These are phyloP conservation scores for Cyberlindnera euphorbiae DNA, from an alignment of 805 yeast genomes.

Conservation along the genomic window DNA sequence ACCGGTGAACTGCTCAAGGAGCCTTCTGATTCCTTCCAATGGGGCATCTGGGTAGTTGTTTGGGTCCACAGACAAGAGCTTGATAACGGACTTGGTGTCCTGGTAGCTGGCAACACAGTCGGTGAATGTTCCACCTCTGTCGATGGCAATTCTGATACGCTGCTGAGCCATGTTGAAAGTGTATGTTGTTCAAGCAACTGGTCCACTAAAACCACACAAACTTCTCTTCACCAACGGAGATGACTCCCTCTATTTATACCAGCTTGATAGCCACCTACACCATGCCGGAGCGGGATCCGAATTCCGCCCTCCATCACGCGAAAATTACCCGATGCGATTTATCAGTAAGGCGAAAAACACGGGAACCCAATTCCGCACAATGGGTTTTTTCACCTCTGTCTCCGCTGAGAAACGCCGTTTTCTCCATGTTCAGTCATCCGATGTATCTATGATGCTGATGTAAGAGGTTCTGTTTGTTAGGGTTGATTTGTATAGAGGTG, in stretches of 20 bases:
- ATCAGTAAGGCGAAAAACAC: background rate
- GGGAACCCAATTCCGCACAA: constrained; percentile 1
- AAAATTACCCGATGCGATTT: too few relatives aligned
- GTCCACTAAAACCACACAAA: background rate
- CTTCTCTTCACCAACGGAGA: background rate
- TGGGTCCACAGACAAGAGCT: constrained; percentile 85
- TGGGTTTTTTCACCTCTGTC: too few relatives aligned
- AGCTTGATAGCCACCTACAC: background rate
- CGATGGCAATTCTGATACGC: constrained; percentile 36
- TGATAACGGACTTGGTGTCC: constrained; percentile 62
- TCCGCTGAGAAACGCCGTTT: too few relatives aligned
- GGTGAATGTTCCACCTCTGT: constrained; percentile 89
- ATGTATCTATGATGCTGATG: too few relatives aligned
- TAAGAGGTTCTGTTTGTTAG: too few relatives aligned
- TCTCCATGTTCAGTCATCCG: too few relatives aligned
- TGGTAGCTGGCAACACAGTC: constrained; percentile 48
- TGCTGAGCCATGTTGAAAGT: background rate
- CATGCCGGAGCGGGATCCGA: constrained; percentile 9
- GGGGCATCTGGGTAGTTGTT: constrained; percentile 87
- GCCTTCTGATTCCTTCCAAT: constrained; percentile 81
- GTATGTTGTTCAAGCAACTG: background rate
- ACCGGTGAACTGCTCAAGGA: constrained; percentile 57
- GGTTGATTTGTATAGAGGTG: too few relatives aligned
- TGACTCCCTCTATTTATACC: background rate
- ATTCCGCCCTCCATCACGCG: constrained; percentile 9